phyloP scores from a whole-genome alignment of 1,284 basidiomycete species.

The Wallemia ichthyophaga region DNA sequence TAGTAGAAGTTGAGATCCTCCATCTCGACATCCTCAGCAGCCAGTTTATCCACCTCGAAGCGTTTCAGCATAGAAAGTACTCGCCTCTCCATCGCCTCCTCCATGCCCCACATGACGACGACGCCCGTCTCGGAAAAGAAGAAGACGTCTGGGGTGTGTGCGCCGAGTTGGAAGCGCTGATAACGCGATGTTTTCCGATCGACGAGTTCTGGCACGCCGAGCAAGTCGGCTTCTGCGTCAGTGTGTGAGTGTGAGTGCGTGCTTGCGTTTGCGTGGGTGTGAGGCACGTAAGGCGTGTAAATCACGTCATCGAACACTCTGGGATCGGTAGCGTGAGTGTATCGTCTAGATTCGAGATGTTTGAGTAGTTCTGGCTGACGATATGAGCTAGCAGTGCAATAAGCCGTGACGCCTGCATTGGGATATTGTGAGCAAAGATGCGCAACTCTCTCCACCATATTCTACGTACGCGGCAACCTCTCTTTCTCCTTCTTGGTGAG shows the following conservation, averaged over 20 bases:
- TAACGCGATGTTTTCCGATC: neutral
- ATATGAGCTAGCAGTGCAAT: neutral
- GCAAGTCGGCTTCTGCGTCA: neutral
- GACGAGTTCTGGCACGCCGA: neutral
- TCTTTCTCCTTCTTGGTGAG: conserved; percentile 84
- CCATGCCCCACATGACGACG: conserved; percentile 1
- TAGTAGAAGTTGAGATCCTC: conserved; percentile 90
- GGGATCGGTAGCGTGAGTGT: neutral
- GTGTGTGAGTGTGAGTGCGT: neutral
- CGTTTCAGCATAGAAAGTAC: conserved; percentile 22
- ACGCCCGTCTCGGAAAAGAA: neutral
- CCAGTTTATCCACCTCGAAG: conserved; percentile 64
- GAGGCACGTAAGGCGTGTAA: conserved; percentile 1
- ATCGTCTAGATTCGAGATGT: neutral
- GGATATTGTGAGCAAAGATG: neutral
- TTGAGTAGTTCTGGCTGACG: neutral
- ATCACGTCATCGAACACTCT: neutral
- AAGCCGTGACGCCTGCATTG: neutral
- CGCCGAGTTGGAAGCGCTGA: neutral
- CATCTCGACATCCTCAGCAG: conserved; percentile 12
- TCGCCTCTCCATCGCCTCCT: conserved; percentile 1
- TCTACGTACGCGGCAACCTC: conserved; percentile 15
- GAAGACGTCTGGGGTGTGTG: neutral
- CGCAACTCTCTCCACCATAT: neutral
- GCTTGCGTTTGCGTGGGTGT: no score